Conservation (phyloP, 768 basidiomycete genomes). For the Serendipita sp. region DNA sequence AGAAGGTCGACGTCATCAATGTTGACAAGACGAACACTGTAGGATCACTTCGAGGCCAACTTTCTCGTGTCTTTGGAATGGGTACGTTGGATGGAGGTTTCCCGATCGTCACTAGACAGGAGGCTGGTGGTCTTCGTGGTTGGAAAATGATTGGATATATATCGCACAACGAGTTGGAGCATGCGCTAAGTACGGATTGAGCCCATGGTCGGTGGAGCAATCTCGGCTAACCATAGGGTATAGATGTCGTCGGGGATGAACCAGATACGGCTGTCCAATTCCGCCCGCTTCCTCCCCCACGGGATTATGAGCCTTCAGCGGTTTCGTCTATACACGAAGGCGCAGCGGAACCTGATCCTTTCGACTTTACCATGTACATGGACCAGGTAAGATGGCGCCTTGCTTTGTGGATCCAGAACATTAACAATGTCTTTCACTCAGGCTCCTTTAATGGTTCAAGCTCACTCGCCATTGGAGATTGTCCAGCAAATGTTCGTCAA, state of each 20-base stretch:
- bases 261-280: conserved; percentile 54
- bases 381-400: conserved; percentile 41
- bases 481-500: conserved; percentile 90
- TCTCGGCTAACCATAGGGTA: not conserved
- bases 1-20: conserved; percentile 50
- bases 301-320: conserved; percentile 8
- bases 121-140: conserved; percentile 26
- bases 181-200: conserved; percentile 51
- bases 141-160: conserved; percentile 76
- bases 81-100: conserved; percentile 72
- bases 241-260: conserved; percentile 61
- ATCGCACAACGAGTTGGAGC: conserved; percentile 82
- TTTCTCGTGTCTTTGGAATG: conserved; percentile 37
- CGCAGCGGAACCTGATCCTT: conserved; percentile 30
- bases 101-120: conserved; percentile 46
- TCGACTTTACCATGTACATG: conserved; percentile 80
- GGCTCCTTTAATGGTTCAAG: conserved; percentile 77
- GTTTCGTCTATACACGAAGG: conserved; percentile 11
- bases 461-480: conserved; percentile 76
- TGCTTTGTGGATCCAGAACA: not conserved
- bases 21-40: conserved; percentile 65
- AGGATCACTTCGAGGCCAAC: conserved; percentile 49
- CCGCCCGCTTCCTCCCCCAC: conserved; percentile 17
- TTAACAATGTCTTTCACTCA: conserved; percentile 16
- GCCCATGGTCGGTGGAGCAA: not conserved